phyloP scores from a whole-genome alignment of 148 eudicot genomes.

The Arbutus unedo region DNA sequence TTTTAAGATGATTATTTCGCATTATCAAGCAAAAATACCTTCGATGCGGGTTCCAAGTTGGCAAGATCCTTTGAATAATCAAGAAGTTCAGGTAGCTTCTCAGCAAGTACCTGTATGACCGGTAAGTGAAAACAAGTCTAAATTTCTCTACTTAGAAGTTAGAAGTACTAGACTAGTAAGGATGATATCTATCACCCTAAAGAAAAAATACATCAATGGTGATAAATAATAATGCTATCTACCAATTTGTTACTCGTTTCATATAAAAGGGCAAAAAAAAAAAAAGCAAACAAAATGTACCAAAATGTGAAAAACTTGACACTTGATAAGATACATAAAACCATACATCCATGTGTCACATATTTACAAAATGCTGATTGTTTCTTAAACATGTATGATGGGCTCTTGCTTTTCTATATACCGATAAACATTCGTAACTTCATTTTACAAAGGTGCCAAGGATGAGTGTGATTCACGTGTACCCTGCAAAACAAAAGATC shows the following conservation, averaged over 20 bases:
- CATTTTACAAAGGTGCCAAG: background rate
- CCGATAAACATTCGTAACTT: background rate
- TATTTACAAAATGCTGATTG: background rate
- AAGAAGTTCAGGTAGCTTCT: slow-evolving; percentile 76
- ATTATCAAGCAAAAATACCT: slow-evolving; percentile 43
- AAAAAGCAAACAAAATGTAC: background rate
- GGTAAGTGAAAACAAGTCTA: background rate
- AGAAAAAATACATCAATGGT: background rate
- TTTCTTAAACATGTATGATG: background rate
- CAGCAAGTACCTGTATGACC: slow-evolving; percentile 59
- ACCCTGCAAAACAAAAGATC: background rate
- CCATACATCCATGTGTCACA: background rate
- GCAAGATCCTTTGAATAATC: slow-evolving; percentile 78
- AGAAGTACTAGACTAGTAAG: background rate
- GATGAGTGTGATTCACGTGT: too few relatives aligned
- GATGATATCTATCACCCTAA: background rate
- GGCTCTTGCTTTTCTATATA: background rate
- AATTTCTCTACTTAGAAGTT: background rate
- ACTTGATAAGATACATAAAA: background rate
- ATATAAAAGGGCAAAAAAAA: background rate
- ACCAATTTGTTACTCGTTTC: background rate
- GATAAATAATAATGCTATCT: background rate
- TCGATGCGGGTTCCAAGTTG: slow-evolving; percentile 75
- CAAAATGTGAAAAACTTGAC: background rate
- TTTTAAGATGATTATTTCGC: slow-evolving; percentile 8